phyloP scores from a whole-genome alignment of 2,329 filamentous ascomycete species.

The Cercospora sp. region DNA sequence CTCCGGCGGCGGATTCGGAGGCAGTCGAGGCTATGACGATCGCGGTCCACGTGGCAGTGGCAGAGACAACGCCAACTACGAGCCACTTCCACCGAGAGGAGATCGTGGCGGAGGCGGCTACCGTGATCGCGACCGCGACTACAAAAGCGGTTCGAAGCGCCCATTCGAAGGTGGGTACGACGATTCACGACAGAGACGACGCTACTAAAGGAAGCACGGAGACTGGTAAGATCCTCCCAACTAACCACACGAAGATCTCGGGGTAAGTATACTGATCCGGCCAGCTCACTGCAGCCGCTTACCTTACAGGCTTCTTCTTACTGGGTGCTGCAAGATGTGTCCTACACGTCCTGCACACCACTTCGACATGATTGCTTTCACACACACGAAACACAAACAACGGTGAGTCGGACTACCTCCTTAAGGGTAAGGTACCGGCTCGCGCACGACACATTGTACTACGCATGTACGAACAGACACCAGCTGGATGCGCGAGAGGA shows the following conservation, averaged over 20 bases:
- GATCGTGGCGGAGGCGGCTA: slow-evolving; percentile 52
- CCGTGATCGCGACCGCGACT: slow-evolving; percentile 41
- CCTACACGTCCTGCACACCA: slow-evolving; percentile 17
- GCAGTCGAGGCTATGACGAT: slow-evolving; percentile 36
- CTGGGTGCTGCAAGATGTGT: slow-evolving; percentile 6
- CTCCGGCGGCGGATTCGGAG: slow-evolving; percentile 40
- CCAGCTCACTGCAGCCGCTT: slow-evolving; percentile 24
- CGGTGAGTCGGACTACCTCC: slow-evolving; percentile 44
- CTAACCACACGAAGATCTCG: slow-evolving; percentile 10
- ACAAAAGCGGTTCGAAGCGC: slow-evolving; percentile 57
- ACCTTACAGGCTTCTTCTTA: slow-evolving; percentile 13
- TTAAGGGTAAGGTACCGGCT: slow-evolving; percentile 40
- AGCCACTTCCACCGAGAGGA: slow-evolving; percentile 72
- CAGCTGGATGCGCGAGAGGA: slow-evolving; percentile 15
- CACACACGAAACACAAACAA: slow-evolving; percentile 19
- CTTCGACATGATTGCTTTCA: slow-evolving; percentile 8
- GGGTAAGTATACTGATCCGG: slow-evolving; percentile 32
- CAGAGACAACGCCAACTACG: slow-evolving; percentile 70
- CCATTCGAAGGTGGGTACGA: slow-evolving; percentile 77
- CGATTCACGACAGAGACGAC: slow-evolving; percentile 64
- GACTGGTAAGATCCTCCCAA: slow-evolving; percentile 27
- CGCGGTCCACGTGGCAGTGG: slow-evolving; percentile 40
- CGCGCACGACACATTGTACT: slow-evolving; percentile 24
- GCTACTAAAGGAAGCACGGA: slow-evolving; percentile 49
- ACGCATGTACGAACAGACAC: slow-evolving; percentile 16